Evolutionary conservation across 176 grass and related monocot genomes (phyloP).

Genomic region (Carex kokanica): DNA sequence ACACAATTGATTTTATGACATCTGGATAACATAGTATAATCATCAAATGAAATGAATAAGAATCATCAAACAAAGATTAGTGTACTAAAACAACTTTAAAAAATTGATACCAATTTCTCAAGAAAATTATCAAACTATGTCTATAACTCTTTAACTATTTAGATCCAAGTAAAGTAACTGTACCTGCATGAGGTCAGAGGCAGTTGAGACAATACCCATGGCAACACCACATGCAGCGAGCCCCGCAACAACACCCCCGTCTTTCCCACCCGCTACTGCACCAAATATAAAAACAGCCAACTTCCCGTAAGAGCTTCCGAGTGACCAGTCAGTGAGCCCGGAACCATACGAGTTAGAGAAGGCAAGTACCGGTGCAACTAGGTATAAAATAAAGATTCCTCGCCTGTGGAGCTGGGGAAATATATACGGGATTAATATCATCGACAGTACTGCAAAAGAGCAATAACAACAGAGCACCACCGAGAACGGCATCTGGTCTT

Average conservation of each 20-base stretch:
- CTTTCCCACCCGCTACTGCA: not conserved
- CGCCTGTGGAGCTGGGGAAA: not conserved
- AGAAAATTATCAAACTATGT: not conserved
- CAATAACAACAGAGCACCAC: not conserved
- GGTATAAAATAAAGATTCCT: conserved; percentile 5
- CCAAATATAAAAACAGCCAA: conserved; percentile 12
- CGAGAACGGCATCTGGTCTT: not conserved
- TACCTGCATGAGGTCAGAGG: conserved; percentile 18
- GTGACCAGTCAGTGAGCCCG: conserved; percentile 20
- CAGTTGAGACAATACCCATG: conserved; percentile 15
- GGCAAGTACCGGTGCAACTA: not conserved
- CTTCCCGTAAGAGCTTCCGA: conserved; percentile 18
- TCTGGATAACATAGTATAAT: not conserved
- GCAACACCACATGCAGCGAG: conserved; percentile 11
- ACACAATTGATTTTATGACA: not conserved
- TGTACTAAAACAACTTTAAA: not conserved
- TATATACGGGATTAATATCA: conserved; percentile 1
- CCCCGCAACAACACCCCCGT: conserved; percentile 2
- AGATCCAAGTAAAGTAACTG: not conserved
- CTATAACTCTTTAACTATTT: not conserved
- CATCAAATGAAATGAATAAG: not conserved
- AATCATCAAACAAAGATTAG: not conserved
- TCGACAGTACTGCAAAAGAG: not conserved
- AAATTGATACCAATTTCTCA: not conserved
- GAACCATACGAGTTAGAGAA: conserved; percentile 10